Conservation (phyloP, 345 rosid species). For the Populus ilicifolia region DNA sequence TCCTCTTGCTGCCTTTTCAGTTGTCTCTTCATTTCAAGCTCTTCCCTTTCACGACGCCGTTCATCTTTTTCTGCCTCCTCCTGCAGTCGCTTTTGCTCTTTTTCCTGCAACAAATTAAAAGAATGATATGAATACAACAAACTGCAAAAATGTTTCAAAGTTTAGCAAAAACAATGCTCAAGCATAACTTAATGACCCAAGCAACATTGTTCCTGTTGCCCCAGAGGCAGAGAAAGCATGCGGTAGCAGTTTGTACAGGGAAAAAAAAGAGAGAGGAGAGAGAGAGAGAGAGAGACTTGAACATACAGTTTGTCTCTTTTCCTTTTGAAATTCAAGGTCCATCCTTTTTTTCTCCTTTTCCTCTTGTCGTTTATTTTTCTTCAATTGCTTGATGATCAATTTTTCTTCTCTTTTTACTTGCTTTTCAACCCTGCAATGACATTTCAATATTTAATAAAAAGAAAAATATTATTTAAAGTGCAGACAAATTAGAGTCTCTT, state of each 20-base stretch:
- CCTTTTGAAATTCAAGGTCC: constrained; percentile 59
- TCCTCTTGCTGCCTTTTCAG: constrained; percentile 74
- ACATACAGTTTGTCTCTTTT: constrained; percentile 56
- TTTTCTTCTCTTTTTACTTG: constrained; percentile 61
- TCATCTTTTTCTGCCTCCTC: constrained; percentile 56
- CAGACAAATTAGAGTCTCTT: constrained; percentile 1
- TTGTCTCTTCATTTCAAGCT: constrained; percentile 54
- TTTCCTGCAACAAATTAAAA: constrained; percentile 48
- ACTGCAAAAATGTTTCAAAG: not conserved
- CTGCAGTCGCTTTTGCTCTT: constrained; percentile 56
- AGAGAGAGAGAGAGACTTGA: not conserved
- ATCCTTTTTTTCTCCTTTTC: constrained; percentile 78
- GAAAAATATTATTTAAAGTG: not conserved
- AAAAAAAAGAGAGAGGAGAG: not conserved
- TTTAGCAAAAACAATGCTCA: not conserved
- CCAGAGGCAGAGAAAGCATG: not conserved
- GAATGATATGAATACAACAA: not conserved
- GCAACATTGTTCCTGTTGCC: not conserved
- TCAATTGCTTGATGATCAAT: constrained; percentile 56
- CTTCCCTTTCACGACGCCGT: constrained; percentile 58
- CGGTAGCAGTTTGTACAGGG: not conserved
- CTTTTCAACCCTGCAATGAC: constrained; percentile 46
- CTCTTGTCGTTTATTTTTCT: constrained; percentile 58
- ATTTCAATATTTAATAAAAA: constrained; percentile 4
- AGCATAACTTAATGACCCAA: not conserved